Evolutionary conservation across 2,329 filamentous ascomycete genomes (phyloP).

Genomic region (Bipolaris cookei): DNA sequence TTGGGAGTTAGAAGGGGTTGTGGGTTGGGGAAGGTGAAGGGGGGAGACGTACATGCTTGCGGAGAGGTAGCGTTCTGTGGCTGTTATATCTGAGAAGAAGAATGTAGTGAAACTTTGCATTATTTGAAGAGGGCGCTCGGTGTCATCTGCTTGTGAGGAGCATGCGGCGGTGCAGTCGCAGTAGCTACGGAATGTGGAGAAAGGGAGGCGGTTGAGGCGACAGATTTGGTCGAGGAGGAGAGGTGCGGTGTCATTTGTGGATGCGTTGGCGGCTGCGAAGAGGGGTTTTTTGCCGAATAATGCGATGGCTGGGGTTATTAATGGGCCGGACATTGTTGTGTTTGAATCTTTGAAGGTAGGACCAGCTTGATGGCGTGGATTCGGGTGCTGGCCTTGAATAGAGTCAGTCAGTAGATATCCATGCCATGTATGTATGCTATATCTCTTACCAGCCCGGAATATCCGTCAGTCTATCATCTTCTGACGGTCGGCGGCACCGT

Average conservation of each 20-base stretch:
- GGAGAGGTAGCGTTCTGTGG: background rate
- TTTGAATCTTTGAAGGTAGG: background rate
- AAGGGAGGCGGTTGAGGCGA: slow-evolving; percentile 8
- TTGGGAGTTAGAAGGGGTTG: background rate
- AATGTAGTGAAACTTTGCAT: background rate
- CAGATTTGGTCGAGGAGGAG: slow-evolving; percentile 5
- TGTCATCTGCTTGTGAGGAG: background rate
- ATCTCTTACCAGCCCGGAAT: background rate
- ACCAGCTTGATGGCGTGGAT: background rate
- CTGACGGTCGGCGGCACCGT: background rate
- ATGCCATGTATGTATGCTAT: background rate
- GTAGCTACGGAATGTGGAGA: slow-evolving; percentile 5
- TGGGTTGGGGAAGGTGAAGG: background rate
- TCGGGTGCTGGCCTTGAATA: background rate
- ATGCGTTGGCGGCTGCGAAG: slow-evolving; percentile 1
- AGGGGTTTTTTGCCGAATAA: slow-evolving; percentile 12
- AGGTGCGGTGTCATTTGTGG: background rate
- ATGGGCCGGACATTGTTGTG: slow-evolving; percentile 7
- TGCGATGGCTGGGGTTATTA: slow-evolving; percentile 12
- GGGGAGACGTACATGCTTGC: background rate
- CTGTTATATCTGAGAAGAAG: background rate
- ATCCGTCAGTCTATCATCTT: background rate
- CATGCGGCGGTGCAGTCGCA: background rate
- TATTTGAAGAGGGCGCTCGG: background rate
- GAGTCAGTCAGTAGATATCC: background rate